Evolutionary conservation across 2,329 filamentous ascomycete species (phyloP).

Genomic region (Ophiostoma populinum): DNA sequence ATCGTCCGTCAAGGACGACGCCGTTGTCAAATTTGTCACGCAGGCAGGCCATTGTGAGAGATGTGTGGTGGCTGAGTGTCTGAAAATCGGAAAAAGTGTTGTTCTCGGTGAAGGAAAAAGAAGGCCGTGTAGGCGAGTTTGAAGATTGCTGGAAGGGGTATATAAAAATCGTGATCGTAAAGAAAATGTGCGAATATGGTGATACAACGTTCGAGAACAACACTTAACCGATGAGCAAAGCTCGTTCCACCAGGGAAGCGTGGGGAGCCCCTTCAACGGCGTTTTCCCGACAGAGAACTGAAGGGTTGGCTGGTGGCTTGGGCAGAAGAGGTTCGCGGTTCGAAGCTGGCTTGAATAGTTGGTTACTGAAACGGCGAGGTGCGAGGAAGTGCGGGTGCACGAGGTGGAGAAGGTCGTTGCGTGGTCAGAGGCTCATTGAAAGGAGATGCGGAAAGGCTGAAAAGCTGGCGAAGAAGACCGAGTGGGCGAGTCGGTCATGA

Average conservation of each 20-base stretch:
- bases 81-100: not conserved
- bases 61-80: not conserved
- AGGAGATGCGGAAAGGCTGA: conserved; percentile 13
- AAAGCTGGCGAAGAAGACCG: conserved; percentile 13
- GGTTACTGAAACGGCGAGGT: not conserved
- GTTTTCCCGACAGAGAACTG: conserved; percentile 4
- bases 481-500: conserved; percentile 12
- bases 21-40: conserved; percentile 64
- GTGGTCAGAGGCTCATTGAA: conserved; percentile 27
- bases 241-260: conserved; percentile 9
- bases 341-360: not conserved
- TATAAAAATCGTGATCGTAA: conserved; percentile 15
- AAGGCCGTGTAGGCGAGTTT: too few relatives aligned
- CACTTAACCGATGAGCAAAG: conserved; percentile 5
- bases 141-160: too few relatives aligned
- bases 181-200: conserved; percentile 3
- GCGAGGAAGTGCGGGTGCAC: not conserved
- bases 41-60: conserved; percentile 57
- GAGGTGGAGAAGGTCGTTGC: conserved; percentile 18
- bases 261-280: conserved; percentile 1
- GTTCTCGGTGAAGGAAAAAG: conserved; percentile 1
- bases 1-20: conserved; percentile 73
- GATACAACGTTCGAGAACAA: conserved; percentile 7
- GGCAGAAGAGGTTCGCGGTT: not conserved
- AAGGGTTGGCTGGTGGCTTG: too few relatives aligned